Evolutionary conservation across 164 flowering plant genomes (phyloP).

Genomic region (Vitis cinerea): DNA sequence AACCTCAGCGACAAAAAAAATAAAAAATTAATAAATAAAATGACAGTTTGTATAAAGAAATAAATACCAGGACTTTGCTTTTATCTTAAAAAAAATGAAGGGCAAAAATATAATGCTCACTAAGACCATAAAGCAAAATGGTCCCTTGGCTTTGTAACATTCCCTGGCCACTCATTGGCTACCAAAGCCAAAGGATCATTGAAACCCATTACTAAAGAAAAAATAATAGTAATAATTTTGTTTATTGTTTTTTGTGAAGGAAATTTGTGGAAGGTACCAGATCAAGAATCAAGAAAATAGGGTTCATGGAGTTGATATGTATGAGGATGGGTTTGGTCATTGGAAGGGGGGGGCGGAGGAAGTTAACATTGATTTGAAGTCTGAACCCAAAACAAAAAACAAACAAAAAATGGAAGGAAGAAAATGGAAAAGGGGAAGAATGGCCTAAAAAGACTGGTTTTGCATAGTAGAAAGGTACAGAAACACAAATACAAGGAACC

Average conservation of each 20-base stretch:
- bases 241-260: no score
- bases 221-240: no score
- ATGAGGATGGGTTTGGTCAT: no score
- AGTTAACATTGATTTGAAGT: no score
- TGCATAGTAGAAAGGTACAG: constrained; percentile 30
- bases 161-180: constrained; percentile 6
- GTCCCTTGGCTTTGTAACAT: not conserved
- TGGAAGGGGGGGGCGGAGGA: no score
- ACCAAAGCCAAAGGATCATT: not conserved
- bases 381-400: not conserved
- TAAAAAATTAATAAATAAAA: not conserved
- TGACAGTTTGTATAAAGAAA: not conserved
- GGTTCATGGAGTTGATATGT: no score
- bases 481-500: constrained; percentile 40
- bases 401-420: not conserved
- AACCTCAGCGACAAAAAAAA: constrained; percentile 4
- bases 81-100: not conserved
- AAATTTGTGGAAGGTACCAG: no score
- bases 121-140: not conserved
- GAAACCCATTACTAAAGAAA: no score
- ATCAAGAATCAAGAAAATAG: no score
- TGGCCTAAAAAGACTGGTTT: constrained; percentile 57
- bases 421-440: constrained; percentile 4
- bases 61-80: no score
- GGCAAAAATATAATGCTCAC: not conserved